These are phyloP conservation scores for Thermomucor indicae-seudaticae DNA, from an alignment of 371 early-diverging fungal genomes.

Conservation along the genomic window DNA sequence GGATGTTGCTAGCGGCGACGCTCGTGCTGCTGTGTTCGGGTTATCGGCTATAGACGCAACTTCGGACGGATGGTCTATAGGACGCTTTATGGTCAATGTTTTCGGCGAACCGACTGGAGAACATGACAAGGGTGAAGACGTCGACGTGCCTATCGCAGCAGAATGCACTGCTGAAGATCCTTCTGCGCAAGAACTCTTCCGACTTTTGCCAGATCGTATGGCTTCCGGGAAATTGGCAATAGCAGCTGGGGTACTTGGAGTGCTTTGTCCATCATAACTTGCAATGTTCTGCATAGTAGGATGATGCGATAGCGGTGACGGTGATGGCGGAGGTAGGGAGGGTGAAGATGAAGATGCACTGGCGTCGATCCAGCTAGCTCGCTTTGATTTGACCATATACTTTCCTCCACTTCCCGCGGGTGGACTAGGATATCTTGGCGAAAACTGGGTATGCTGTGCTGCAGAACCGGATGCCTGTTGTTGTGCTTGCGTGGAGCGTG, in stretches of 20 bases:
- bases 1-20: not conserved
- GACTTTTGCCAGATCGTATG: constrained; percentile 5
- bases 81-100: constrained; percentile 3
- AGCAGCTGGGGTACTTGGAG: constrained; percentile 14
- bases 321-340: constrained; percentile 1
- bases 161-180: too few species aligned
- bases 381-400: constrained; percentile 30
- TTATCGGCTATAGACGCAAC: too few species aligned
- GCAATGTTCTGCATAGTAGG: not conserved
- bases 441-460: constrained; percentile 1
- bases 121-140: constrained; percentile 3
- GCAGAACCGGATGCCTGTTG: too few species aligned
- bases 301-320: not conserved
- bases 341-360: constrained; percentile 7
- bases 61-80: not conserved
- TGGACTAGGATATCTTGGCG: constrained; percentile 27
- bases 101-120: constrained; percentile 13
- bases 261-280: not conserved
- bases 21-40: too few species aligned
- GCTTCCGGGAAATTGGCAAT: not conserved
- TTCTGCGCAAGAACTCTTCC: constrained; percentile 12
- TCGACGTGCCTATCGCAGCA: not conserved
- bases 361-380: constrained; percentile 31
- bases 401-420: constrained; percentile 28
- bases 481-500: constrained; percentile 5